These are phyloP conservation scores for Sclerotinia subarctica DNA, from an alignment of 2,329 filamentous ascomycete genomes.

Conservation along the genomic window DNA sequence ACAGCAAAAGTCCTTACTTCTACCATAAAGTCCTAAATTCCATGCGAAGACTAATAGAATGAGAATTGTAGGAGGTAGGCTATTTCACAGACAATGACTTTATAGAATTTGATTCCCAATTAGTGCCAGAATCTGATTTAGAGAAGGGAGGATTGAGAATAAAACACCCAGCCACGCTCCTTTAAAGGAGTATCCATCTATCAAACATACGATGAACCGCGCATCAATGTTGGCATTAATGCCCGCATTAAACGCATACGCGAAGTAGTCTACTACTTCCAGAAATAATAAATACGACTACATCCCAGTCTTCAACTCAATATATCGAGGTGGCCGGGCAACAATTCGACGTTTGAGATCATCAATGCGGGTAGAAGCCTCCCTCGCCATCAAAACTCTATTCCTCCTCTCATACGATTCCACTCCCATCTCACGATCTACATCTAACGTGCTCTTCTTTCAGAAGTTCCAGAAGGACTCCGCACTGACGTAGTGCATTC, in stretches of 20 bases:
- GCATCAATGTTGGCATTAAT: not conserved
- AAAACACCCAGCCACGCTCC: not conserved
- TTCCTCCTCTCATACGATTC: not conserved
- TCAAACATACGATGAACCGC: not conserved
- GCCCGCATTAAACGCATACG: not conserved
- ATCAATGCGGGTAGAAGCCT: not conserved
- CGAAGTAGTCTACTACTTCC: not conserved
- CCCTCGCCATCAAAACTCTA: constrained; percentile 2
- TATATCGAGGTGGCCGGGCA: constrained; percentile 1
- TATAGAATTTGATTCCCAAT: no score
- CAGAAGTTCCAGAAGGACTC: constrained; percentile 10
- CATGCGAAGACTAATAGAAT: not conserved
- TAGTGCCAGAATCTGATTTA: no score
- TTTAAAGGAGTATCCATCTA: not conserved
- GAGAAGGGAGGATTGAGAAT: not conserved
- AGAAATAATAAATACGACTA: not conserved
- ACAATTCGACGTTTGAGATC: not conserved
- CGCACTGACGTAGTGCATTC: not conserved
- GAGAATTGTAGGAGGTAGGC: not conserved
- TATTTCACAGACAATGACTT: not conserved
- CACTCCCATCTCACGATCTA: not conserved
- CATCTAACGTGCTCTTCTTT: not conserved
- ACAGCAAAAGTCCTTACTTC: not conserved
- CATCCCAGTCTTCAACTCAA: not conserved
- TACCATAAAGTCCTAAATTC: not conserved